Evolutionary conservation across 1,284 basidiomycete genomes (phyloP), one percentile per base, ranked within the genome.

Genomic region (Apiotrichum domesticum): DNA sequence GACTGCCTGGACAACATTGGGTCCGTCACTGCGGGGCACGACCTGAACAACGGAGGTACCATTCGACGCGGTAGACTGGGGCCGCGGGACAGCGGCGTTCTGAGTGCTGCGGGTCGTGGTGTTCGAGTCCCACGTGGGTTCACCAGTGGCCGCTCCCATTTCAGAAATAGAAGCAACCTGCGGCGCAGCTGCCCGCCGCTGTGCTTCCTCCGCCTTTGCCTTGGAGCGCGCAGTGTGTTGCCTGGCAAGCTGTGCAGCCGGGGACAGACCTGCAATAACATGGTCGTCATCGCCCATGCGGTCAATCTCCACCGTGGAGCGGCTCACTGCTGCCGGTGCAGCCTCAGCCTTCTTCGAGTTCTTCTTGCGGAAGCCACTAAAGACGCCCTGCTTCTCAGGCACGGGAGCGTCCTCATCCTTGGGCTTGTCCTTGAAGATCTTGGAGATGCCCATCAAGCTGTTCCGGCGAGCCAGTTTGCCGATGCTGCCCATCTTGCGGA

Each of bases 401-500:
- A 74, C 46, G 0, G 71, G 67, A 10, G 71, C 75, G 46, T 82
- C 83, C 60, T 81, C 79, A 44, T 85, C 82, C 72, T 82, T 78
- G 11, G 83, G 81, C 78, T 94, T 93, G 74, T 93, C 88, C 77
- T 94, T 95, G 82, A 94, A 94, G 56, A 96, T 80, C 51, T 87
- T 89, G n/a, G 91, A 93, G 69, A 96, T 91, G 44, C 91, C 90
- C 58, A 89, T 89, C 51, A 96, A 79, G 51, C 88, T 77, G 73
- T 94, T 94, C 45, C 91, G 82, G 55, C 91, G 80, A 6, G 91
- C 90, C n/a, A 96, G 81, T 77, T 89, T 91, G 47, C 92, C 91
- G 74, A 97, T 86, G 54, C 87, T 87, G 35, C 95, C 94, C 52
- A 98, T 85, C 79, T 96, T 98, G 66, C 95, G 85, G 68, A 98